Evolutionary conservation across 1,139 yeast species (phyloP), one percentile per base, ranked within the genome.

Genomic region (Debaryomyces subglobosus): DNA sequence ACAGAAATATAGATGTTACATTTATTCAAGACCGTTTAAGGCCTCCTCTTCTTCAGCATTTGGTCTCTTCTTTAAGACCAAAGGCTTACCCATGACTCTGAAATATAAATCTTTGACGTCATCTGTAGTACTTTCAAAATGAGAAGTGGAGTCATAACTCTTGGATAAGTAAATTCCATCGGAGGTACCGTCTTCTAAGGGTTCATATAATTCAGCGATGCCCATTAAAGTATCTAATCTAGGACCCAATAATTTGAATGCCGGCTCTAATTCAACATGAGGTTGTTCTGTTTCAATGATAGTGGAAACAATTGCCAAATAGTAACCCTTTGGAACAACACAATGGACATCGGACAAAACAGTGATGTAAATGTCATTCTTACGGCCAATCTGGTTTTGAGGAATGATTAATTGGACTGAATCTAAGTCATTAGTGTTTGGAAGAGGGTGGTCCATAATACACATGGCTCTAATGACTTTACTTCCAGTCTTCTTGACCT

Each of bases 401-500:
- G 99, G 98, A 54, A 94, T 90, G 65, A 94, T 89, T 60, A 94
- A 85, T 72, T 94, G 99, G 48, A 90, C 81, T 5, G 98, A 91
- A 68, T 91, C 97, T 51, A 88, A 84, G 61, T 89, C 89, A 56
- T 79, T 77, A 20, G 96, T 91, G 64, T 83, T 82, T 45, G 97
- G 89, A 47, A 94, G 79, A 18, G 97, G 96, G 64, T 91, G 97
- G 62, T 92, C 88, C 66, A 95, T 75, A 51, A 94, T 80, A 67
- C 98, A 91, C 79, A 95, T 92, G 49, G 98, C 97, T 66, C 99
- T 84, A 56, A 94, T 91, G 46, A 95, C 96, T 63, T 79, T 85
- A 58, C 86, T 84, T 32, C 97, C 97, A 4, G 94, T 85, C 66
- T 89, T 83, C 65, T 82, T 78, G 51, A 94, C 97, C 69, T 84